Base-by-base conservation (phyloP, 2,329 filamentous ascomycete species). In the Fusarium sp. region DNA sequence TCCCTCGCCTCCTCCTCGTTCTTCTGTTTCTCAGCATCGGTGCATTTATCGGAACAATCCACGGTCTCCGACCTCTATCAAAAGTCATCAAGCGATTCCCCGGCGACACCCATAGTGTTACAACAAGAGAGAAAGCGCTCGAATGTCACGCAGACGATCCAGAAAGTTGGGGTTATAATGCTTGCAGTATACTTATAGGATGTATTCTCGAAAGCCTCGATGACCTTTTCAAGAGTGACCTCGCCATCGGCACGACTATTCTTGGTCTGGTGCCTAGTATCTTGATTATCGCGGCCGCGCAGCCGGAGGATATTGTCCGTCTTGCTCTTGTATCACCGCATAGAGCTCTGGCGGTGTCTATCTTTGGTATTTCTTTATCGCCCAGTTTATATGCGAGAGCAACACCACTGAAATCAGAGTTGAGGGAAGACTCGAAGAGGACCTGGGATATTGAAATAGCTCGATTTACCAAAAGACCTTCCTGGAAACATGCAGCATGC, bases 61-160 rank as follows among this genome's bases (percentile, higher is more conserved):
- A 22, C n/a, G 27, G 24, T 22, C 45, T 48, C 15, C 45, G 45
- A 1, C 45, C n/a, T 6, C 12, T 48, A 20, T 48, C 45, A 16
- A 48, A 22, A 6, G 6, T 30, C 27, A 30, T 48, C n/a, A 48
- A 22, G 8, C 45, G 45, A 5, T 30, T 48, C 9, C 27, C 45
- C 15, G 45, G 45, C 2, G 45, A 48, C 6, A 10, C 45, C 2
- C 45, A 48, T 15, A 48, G 45, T 9, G 15, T 13, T n/a, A 5
- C 8, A 0, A 48, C 45, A 3, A 20, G 45, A 8, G 2, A 48
- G 0, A 48, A 7, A 10, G 45, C 27, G 20, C 27, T 6, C 9
- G 13, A 29, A 20, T 22, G 45, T 4, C 27, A 48, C 15, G 45
- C 45, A 2, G n/a, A 30, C n/a, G 45, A 48, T 48, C 27, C 45